Conservation (phyloP, 139 green algal genomes). For the Chlamydomonas incerta region DNA sequence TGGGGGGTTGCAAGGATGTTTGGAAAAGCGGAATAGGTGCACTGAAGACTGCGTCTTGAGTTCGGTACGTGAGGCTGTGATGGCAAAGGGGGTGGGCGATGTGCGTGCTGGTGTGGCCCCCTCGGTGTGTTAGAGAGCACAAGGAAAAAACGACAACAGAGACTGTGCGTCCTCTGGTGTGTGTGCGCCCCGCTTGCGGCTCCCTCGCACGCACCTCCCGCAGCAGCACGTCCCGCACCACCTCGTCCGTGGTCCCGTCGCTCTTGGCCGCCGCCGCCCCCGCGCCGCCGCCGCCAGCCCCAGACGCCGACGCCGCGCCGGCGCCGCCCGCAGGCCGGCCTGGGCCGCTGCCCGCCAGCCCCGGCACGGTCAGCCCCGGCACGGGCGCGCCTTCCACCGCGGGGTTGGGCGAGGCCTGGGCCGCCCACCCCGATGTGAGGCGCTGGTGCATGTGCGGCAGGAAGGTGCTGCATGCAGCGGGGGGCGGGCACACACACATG, state of each 20-base stretch:
- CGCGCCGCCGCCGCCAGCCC: neutral
- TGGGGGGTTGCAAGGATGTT: too few species aligned
- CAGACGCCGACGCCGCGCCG: neutral
- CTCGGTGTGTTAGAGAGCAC: too few species aligned
- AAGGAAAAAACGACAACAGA: too few species aligned
- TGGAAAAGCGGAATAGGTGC: too few species aligned
- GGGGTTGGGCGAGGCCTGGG: neutral
- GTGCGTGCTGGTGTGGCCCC: too few species aligned
- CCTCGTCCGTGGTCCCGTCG: conserved; percentile 34
- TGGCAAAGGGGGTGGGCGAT: too few species aligned
- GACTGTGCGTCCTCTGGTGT: too few species aligned
- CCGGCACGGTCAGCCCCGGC: neutral
- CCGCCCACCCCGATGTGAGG: conserved; percentile 57
- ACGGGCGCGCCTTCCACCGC: neutral
- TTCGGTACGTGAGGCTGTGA: too few species aligned
- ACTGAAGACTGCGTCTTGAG: too few species aligned
- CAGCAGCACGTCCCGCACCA: conserved; percentile 50
- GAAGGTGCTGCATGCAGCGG: conserved; percentile 33
- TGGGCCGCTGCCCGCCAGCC: neutral
- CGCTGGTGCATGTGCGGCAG: conserved; percentile 67
- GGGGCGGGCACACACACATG: too few species aligned
- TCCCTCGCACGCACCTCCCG: conserved; percentile 32
- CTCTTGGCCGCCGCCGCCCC: neutral
- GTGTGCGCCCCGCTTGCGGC: too few species aligned
- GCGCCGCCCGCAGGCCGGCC: neutral